phyloP scores from a whole-genome alignment of 768 basidiomycete genomes.

The Postia placenta region DNA sequence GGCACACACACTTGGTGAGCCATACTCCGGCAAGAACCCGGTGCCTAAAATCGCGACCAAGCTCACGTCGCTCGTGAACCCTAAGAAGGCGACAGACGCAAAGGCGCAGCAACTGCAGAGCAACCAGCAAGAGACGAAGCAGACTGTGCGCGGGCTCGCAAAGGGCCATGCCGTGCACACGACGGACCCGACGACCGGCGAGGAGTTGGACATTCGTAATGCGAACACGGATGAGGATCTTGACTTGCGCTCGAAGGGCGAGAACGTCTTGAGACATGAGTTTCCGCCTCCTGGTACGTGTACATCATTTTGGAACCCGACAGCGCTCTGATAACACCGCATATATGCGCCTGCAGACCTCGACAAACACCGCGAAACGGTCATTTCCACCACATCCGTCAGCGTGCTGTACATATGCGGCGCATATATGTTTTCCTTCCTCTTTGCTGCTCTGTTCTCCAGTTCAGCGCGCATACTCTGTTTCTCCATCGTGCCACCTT shows the following conservation, averaged over 20 bases:
- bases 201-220: slow-evolving; percentile 42
- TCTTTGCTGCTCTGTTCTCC: slow-evolving; percentile 14
- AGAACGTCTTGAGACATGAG: slow-evolving; percentile 24
- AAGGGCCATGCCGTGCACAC: slow-evolving; percentile 29
- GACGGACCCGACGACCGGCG: slow-evolving; percentile 44
- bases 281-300: slow-evolving; percentile 25
- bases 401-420: slow-evolving; percentile 16
- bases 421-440: slow-evolving; percentile 13
- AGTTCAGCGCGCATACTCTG: slow-evolving; percentile 2
- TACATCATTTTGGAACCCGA: not conserved
- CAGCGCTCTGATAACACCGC: not conserved
- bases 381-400: slow-evolving; percentile 12
- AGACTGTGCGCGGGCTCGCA: slow-evolving; percentile 18
- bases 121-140: slow-evolving; percentile 21
- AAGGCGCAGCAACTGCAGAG: slow-evolving; percentile 25
- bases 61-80: slow-evolving; percentile 24
- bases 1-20: slow-evolving; percentile 23
- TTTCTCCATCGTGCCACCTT: slow-evolving; percentile 15
- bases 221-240: slow-evolving; percentile 30
- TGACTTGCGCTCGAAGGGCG: slow-evolving; percentile 16
- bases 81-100: slow-evolving; percentile 23
- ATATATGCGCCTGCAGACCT: slow-evolving; percentile 16
- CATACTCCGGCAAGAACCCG: slow-evolving; percentile 29
- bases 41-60: slow-evolving; percentile 25
- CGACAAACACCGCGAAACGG: slow-evolving; percentile 17